Percentiles rank a stretch among this genome's conserved stretches.
These are phyloP conservation scores for Suhomyces canberraensis DNA, from an alignment of 805 yeast species.

Conservation along the genomic window DNA sequence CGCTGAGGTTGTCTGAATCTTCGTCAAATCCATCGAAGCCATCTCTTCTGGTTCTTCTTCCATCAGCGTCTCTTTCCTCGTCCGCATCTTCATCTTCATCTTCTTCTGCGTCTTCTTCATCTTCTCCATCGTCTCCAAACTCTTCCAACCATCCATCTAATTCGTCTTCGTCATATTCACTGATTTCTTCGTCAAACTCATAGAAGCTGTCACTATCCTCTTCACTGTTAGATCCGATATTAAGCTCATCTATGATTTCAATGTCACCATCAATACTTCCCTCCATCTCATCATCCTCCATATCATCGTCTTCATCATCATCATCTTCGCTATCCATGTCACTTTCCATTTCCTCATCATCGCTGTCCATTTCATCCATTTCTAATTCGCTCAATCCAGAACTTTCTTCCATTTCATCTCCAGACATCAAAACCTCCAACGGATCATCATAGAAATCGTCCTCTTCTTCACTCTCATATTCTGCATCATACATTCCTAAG, in stretches of 20 bases:
- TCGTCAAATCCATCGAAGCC: conserved; percentile 1
- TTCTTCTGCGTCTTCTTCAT: conserved; percentile 19
- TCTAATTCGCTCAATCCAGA: conserved; percentile 25
- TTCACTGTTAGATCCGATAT: conserved; percentile 25
- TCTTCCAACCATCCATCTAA: conserved; percentile 42
- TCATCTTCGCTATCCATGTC: conserved; percentile 42
- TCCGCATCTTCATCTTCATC: conserved; percentile 5
- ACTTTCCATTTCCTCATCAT: conserved; percentile 12
- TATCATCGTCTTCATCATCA: conserved; percentile 20
- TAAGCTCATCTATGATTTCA: conserved; percentile 35
- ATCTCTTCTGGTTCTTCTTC: conserved; percentile 2
- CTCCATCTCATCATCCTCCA: conserved; percentile 9
- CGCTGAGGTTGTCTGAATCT: conserved; percentile 3
- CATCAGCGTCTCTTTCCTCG: not conserved
- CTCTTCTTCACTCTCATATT: conserved; percentile 59
- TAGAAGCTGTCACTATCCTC: conserved; percentile 7
- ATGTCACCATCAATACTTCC: too few species aligned
- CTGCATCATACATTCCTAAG: conserved; percentile 90
- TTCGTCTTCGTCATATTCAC: conserved; percentile 36
- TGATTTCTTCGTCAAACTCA: conserved; percentile 19
- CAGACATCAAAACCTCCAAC: conserved; percentile 39
- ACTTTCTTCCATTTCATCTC: conserved; percentile 25
- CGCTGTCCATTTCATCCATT: conserved; percentile 20
- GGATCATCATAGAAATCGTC: conserved; percentile 36
- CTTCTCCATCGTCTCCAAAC: conserved; percentile 26